Evolutionary conservation across 2,329 filamentous ascomycete species (phyloP).

Genomic region (Albophoma yamanashiensis): DNA sequence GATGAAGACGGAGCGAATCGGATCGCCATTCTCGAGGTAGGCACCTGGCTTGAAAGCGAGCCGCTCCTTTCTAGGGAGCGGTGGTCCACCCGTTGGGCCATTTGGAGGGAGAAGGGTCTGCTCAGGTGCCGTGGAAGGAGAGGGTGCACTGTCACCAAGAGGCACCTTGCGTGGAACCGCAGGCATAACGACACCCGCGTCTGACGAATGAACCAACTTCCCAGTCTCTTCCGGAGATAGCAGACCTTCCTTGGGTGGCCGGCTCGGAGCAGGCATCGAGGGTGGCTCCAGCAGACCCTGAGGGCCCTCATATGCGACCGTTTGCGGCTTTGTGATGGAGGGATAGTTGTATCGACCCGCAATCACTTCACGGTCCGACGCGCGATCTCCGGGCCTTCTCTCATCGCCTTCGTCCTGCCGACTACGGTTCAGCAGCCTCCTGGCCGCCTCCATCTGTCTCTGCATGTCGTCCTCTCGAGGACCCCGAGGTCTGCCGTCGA

Average conservation of each 20-base stretch:
- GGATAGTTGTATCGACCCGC: slow-evolving; percentile 42
- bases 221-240: slow-evolving; percentile 2
- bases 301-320: slow-evolving; percentile 30
- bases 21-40: slow-evolving; percentile 80
- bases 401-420: slow-evolving; percentile 13
- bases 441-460: slow-evolving; percentile 41
- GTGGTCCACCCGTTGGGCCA: slow-evolving; percentile 9
- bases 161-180: slow-evolving; percentile 18
- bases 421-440: slow-evolving; percentile 30
- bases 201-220: background rate
- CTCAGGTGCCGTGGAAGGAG: slow-evolving; percentile 3
- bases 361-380: slow-evolving; percentile 12
- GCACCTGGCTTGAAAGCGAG: slow-evolving; percentile 66
- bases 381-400: slow-evolving; percentile 7
- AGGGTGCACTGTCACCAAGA: slow-evolving; percentile 10
- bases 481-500: background rate
- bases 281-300: slow-evolving; percentile 6
- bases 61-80: slow-evolving; percentile 37
- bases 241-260: slow-evolving; percentile 19
- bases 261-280: slow-evolving; percentile 18
- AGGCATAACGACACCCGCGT: slow-evolving; percentile 5
- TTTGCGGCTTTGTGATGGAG: slow-evolving; percentile 39
- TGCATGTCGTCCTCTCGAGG: slow-evolving; percentile 33
- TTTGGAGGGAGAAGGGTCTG: slow-evolving; percentile 19
- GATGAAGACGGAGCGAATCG: slow-evolving; percentile 80